These are phyloP conservation scores for Odontarrhena argentea DNA, from an alignment of 345 rosid species.

Conservation along the genomic window DNA sequence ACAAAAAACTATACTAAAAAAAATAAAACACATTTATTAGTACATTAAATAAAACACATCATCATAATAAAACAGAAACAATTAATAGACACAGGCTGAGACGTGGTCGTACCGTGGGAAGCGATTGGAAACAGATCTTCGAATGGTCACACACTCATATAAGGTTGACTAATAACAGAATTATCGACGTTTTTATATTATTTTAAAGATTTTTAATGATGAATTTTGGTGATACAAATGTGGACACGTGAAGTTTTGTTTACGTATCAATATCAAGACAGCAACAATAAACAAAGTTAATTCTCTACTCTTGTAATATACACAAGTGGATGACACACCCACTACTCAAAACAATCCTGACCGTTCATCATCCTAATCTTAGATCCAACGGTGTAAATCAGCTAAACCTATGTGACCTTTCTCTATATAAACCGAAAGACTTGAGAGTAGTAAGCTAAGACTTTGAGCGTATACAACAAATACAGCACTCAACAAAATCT, in stretches of 20 bases:
- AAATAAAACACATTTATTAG: too few relatives aligned
- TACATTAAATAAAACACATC: too few relatives aligned
- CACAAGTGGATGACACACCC: not conserved
- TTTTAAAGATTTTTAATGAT: not conserved
- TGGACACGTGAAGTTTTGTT: conserved; percentile 26
- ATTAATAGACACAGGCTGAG: too few relatives aligned
- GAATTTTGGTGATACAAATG: not conserved
- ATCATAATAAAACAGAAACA: too few relatives aligned
- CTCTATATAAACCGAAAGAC: conserved; percentile 38
- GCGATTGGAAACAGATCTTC: not conserved
- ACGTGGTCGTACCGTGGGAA: too few relatives aligned
- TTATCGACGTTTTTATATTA: not conserved
- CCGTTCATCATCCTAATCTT: conserved; percentile 14
- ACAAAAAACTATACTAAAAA: too few relatives aligned
- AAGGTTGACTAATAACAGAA: conserved; percentile 28
- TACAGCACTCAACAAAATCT: conserved; percentile 1
- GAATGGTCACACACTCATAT: conserved; percentile 22
- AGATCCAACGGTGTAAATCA: conserved; percentile 25
- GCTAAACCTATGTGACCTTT: conserved; percentile 18
- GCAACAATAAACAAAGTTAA: conserved; percentile 3
- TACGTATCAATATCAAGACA: not conserved
- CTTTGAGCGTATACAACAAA: conserved; percentile 12
- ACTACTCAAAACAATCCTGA: not conserved
- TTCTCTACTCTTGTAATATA: conserved; percentile 17
- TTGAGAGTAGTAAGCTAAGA: conserved; percentile 4